phyloP scores from a whole-genome alignment of 441 rosid genomes.

The Croton laevigatus region DNA sequence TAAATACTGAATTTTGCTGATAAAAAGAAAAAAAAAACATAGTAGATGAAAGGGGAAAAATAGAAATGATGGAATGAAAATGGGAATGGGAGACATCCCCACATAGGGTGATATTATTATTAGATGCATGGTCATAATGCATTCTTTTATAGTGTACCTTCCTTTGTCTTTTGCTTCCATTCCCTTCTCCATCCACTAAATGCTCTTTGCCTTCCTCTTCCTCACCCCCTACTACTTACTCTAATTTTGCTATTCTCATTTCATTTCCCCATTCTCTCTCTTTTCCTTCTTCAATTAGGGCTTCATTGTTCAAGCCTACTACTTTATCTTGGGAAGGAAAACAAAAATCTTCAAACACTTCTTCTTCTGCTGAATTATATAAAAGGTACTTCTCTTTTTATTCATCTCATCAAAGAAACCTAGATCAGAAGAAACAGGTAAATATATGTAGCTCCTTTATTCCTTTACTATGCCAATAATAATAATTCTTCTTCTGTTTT shows the following conservation, averaged over 20 bases:
- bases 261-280: slow-evolving; percentile 24
- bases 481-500: slow-evolving; percentile 23
- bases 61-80: slow-evolving; percentile 27
- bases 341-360: slow-evolving; percentile 38
- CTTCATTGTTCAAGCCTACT: slow-evolving; percentile 44
- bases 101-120: slow-evolving; percentile 55
- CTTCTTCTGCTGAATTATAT: not conserved
- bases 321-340: slow-evolving; percentile 33
- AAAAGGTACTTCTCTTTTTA: slow-evolving; percentile 42
- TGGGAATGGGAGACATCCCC: slow-evolving; percentile 58
- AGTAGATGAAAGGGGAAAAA: slow-evolving; percentile 35
- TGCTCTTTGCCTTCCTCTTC: slow-evolving; percentile 50
- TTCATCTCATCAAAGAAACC: slow-evolving; percentile 38
- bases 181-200: slow-evolving; percentile 52
- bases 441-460: slow-evolving; percentile 20
- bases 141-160: slow-evolving; percentile 57
- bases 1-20: no score
- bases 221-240: slow-evolving; percentile 23
- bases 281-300: slow-evolving; percentile 37
- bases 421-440: slow-evolving; percentile 41
- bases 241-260: slow-evolving; percentile 21
- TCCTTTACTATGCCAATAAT: slow-evolving; percentile 22
- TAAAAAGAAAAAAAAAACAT: no score
- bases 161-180: slow-evolving; percentile 74
- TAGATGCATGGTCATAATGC: slow-evolving; percentile 70